These are phyloP conservation scores for Lasiodiplodia citricola DNA, from an alignment of 2,329 filamentous ascomycete genomes.

Conservation along the genomic window DNA sequence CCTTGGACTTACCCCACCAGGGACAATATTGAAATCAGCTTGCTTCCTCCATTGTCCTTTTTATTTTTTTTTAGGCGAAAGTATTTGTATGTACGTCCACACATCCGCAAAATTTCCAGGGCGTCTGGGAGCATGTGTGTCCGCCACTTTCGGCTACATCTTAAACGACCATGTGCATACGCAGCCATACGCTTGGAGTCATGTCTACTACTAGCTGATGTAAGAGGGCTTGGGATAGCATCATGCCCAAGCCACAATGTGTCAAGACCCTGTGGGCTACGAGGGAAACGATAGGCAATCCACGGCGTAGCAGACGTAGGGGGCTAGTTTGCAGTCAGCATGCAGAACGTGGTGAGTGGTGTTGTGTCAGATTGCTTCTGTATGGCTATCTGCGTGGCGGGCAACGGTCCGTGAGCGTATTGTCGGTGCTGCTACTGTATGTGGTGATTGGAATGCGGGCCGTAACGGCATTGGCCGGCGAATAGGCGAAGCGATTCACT, in stretches of 20 bases:
- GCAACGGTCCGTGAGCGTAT: neutral
- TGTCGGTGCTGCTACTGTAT: constrained; percentile 18
- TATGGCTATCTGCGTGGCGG: neutral
- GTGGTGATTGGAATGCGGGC: constrained; percentile 11
- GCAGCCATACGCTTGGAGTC: no score
- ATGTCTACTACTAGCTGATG: neutral
- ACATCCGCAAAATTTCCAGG: no score
- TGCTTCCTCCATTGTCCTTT: neutral
- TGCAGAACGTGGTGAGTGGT: neutral
- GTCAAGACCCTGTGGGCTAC: no score
- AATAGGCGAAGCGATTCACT: neutral
- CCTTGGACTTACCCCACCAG: no score
- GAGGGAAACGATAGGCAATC: no score
- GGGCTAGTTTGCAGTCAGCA: neutral
- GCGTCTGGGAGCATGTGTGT: neutral
- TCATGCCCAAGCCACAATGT: neutral
- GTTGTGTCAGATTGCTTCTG: neutral
- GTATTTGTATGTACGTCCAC: neutral
- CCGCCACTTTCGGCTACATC: neutral
- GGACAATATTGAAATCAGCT: no score
- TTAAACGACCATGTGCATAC: neutral
- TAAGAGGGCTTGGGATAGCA: neutral
- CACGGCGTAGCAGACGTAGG: neutral
- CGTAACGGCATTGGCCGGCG: neutral
- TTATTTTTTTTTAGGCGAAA: neutral